phyloP scores from a whole-genome alignment of 2,329 filamentous ascomycete species.

The Fusarium protoensiforme region DNA sequence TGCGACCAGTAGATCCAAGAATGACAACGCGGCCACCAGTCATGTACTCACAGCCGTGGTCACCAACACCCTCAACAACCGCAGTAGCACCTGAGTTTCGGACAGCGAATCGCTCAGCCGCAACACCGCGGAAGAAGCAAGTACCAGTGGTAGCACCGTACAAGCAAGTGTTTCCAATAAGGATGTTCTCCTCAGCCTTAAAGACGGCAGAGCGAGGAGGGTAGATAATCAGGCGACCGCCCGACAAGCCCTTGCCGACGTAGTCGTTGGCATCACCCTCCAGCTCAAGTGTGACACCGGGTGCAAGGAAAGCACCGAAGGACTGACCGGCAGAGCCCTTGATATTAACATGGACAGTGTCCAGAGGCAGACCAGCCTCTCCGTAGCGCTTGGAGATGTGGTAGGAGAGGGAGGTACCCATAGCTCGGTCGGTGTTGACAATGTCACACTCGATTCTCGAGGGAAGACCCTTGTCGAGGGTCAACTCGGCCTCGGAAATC shows the following conservation, averaged over 20 bases:
- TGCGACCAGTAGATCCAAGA: constrained; percentile 89
- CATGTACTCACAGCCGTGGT: constrained; percentile 99
- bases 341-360: constrained; percentile 96
- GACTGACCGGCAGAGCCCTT: constrained; percentile 97
- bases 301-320: constrained; percentile 93
- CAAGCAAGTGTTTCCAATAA: constrained; percentile 93
- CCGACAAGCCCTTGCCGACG: constrained; percentile 94
- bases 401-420: constrained; percentile 95
- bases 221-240: constrained; percentile 92
- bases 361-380: constrained; percentile 86
- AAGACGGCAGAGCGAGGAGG: constrained; percentile 90
- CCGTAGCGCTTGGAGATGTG: constrained; percentile 94
- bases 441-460: constrained; percentile 95
- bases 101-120: constrained; percentile 95
- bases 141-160: constrained; percentile 93
- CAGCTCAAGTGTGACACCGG: constrained; percentile 92
- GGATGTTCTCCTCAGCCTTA: constrained; percentile 95
- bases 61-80: constrained; percentile 96
- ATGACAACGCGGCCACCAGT: constrained; percentile 92
- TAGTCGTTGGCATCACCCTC: constrained; percentile 98
- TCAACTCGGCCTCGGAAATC: constrained; percentile 93
- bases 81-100: constrained; percentile 95
- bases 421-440: constrained; percentile 93
- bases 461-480: constrained; percentile 92
- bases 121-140: constrained; percentile 97